Base-by-base conservation (phyloP, 192 early-diverging fungal species). In the Rhizoclosmatium sp. region DNA sequence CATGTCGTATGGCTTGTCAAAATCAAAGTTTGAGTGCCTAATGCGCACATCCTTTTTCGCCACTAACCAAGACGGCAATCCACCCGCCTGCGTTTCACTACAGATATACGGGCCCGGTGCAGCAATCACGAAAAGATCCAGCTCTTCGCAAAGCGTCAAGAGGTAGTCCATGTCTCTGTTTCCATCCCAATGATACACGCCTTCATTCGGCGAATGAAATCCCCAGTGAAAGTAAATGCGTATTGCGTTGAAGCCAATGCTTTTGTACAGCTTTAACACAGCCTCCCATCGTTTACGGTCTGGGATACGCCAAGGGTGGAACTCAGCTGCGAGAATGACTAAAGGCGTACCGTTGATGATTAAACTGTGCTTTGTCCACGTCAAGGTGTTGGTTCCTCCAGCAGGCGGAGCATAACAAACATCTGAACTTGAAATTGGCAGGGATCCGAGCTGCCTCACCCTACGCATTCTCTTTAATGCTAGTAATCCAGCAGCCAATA, bases 191-290 rank as follows among this genome's bases (percentile, higher is more conserved):
- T 89, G 73, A 72, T 95, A 96, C 41, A 87, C 79, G 49, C 91
- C 92, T 69, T 93, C 87, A 54, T 81, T 84, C 9, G 94, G 90
- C n/a, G 61, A 58, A 61, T 73, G 69, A 80, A 89, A 94, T 2
- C 93, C 94, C 95, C 95, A 96, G 78, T 95, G 92, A 81, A 97
- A 95, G 73, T 94, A 94, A 68, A 97, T 93, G 14, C 95, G 91
- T 76, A 97, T 92, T 73, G 78, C 67, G 66, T 81, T 56, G 42
- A 67, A 54, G 65, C 65, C 72, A 21, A 62, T 4, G 44, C 19
- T 87, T 58, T 91, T 90, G 88, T 92, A 93, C 78, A 91, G 89
- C 72, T 87, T 84, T 42, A 97, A 86, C 47, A 93, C 88, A 23
- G 79, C 81, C 45, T 80, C 71, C 95, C 95, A 97, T 5, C 91